A percentile compares a stretch with the other conserved stretches of the same genome.
Evolutionary conservation across 371 early-diverging fungal species (phyloP).

Genomic region (Circinella minor): DNA sequence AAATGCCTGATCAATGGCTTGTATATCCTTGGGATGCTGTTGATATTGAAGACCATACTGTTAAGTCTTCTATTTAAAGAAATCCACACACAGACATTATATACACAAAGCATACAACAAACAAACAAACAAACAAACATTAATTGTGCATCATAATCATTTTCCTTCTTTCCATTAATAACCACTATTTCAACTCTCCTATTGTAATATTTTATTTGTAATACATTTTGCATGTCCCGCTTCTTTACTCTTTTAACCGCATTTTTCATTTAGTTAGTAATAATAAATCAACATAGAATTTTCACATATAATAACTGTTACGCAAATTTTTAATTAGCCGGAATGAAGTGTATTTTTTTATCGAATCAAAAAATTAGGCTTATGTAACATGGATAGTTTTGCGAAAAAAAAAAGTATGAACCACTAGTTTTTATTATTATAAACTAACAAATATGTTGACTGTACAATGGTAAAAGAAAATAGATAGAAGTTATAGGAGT

Average conservation of each 20-base stretch:
- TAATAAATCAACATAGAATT: slow-evolving; percentile 5
- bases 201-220: not conserved
- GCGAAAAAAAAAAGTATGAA: not conserved
- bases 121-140: not conserved
- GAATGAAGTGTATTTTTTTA: not conserved
- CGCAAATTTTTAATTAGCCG: not conserved
- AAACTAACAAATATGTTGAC: not conserved
- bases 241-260: not conserved
- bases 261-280: slow-evolving; percentile 9
- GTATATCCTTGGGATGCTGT: slow-evolving; percentile 80
- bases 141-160: not conserved
- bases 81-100: no score
- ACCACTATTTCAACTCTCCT: no score
- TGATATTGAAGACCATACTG: slow-evolving; percentile 74
- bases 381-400: not conserved
- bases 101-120: no score
- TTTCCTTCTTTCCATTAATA: not conserved
- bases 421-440: slow-evolving; percentile 6
- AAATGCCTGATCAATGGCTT: slow-evolving; percentile 79
- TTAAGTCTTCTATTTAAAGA: slow-evolving; percentile 35
- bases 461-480: not conserved
- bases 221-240: not conserved
- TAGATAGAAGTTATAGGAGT: not conserved
- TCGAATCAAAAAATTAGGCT: not conserved
- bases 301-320: not conserved